phyloP scores from a whole-genome alignment of 192 early-diverging fungal species.

The Backusella australiensis region DNA sequence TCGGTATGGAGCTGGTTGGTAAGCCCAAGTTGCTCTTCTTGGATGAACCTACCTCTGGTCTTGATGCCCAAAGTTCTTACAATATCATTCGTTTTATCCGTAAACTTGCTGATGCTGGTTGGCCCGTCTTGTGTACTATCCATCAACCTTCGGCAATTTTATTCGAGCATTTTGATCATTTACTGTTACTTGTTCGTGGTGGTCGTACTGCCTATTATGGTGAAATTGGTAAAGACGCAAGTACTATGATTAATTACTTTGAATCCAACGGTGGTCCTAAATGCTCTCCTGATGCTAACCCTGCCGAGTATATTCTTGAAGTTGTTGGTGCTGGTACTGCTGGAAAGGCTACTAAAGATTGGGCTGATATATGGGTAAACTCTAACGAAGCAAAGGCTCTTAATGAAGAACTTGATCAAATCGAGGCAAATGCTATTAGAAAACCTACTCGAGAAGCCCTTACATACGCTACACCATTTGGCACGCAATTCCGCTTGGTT shows the following conservation, averaged over 20 bases:
- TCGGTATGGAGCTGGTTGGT: conserved; percentile 82
- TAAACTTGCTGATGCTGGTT: conserved; percentile 60
- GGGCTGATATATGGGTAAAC: conserved; percentile 71
- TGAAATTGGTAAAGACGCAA: conserved; percentile 66
- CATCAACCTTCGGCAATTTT: conserved; percentile 83
- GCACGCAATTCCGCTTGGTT: conserved; percentile 57
- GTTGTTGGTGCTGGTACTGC: conserved; percentile 69
- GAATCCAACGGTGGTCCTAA: conserved; percentile 66
- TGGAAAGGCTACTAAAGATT: conserved; percentile 53
- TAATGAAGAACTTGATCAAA: conserved; percentile 49
- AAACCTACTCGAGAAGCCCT: conserved; percentile 27
- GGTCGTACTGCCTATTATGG: conserved; percentile 83
- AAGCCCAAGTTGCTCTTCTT: conserved; percentile 77
- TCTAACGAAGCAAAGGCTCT: conserved; percentile 48
- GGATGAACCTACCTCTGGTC: conserved; percentile 68
- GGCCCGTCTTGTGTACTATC: conserved; percentile 78
- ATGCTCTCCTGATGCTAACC: conserved; percentile 68
- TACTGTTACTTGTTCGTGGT: conserved; percentile 76
- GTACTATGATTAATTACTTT: conserved; percentile 68
- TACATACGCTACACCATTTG: conserved; percentile 46
- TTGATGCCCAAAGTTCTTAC: conserved; percentile 79
- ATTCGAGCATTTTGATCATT: conserved; percentile 84
- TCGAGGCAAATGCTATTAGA: conserved; percentile 36
- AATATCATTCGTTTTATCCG: conserved; percentile 75
- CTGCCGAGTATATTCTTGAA: conserved; percentile 86